Conservation (phyloP, 805 yeast genomes). For the Zygosaccharomyces rouxii region DNA sequence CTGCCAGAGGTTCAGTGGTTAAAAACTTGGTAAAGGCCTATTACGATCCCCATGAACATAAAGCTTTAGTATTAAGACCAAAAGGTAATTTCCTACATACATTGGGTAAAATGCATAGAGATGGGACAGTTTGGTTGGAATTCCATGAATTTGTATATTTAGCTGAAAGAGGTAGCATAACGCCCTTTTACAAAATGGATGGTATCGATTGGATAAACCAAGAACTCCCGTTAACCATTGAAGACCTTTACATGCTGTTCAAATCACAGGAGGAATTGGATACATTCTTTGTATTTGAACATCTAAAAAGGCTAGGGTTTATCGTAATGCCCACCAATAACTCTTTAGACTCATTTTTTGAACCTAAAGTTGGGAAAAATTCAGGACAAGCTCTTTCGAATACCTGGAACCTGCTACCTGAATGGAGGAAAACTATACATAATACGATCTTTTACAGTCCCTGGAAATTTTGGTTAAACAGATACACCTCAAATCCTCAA, state of each 20-base stretch:
- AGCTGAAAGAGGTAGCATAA: slow-evolving; percentile 71
- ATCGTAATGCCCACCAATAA: slow-evolving; percentile 42
- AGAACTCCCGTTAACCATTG: slow-evolving; percentile 49
- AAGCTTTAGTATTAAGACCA: slow-evolving; percentile 45
- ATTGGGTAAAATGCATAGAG: slow-evolving; percentile 56
- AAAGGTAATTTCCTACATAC: slow-evolving; percentile 71
- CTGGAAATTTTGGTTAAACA: slow-evolving; percentile 19
- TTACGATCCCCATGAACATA: slow-evolving; percentile 37
- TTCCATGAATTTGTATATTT: slow-evolving; percentile 72
- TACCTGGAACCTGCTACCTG: slow-evolving; percentile 1
- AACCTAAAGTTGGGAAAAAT: slow-evolving; percentile 3
- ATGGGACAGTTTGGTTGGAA: slow-evolving; percentile 48
- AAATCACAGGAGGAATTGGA: slow-evolving; percentile 43
- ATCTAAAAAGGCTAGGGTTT: slow-evolving; percentile 75
- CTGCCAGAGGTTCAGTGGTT: slow-evolving; percentile 42
- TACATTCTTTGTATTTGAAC: slow-evolving; percentile 61
- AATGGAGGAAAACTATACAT: slow-evolving; percentile 9
- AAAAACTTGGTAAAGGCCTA: slow-evolving; percentile 53
- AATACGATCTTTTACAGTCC: slow-evolving; percentile 21
- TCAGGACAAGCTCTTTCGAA: not conserved
- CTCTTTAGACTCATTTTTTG: slow-evolving; percentile 14
- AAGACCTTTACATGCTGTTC: slow-evolving; percentile 57
- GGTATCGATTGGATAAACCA: slow-evolving; percentile 22
- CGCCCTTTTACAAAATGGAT: slow-evolving; percentile 35
- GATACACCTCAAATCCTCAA: slow-evolving; percentile 27